Evolutionary conservation across 2,329 filamentous ascomycete genomes (phyloP).

Genomic region (Cladosporium sp.): DNA sequence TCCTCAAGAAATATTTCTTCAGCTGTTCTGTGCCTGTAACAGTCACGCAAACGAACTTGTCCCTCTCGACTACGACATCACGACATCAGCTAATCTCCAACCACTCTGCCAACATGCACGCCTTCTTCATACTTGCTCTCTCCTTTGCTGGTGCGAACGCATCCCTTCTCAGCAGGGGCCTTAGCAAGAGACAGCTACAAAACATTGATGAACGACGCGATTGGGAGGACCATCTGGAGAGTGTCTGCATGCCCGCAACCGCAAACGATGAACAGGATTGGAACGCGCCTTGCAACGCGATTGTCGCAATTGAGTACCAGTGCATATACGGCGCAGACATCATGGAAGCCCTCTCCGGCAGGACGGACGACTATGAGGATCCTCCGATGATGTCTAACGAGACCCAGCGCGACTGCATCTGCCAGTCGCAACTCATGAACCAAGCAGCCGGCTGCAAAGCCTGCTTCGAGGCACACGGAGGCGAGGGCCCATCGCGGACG

Average conservation of each 20-base stretch:
- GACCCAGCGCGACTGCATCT: constrained; percentile 25
- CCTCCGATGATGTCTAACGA: constrained; percentile 13
- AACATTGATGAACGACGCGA: not conserved
- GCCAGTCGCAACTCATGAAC: constrained; percentile 22
- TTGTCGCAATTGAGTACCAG: constrained; percentile 18
- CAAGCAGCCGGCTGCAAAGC: constrained; percentile 17
- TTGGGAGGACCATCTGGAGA: constrained; percentile 15
- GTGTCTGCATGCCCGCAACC: constrained; percentile 21
- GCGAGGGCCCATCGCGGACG: not conserved
- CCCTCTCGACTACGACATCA: no score
- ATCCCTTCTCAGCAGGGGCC: not conserved
- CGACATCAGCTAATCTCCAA: no score
- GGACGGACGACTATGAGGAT: not conserved
- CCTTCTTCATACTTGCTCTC: not conserved
- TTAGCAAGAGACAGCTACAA: not conserved
- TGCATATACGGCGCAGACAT: constrained; percentile 16
- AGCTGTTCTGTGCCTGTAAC: no score
- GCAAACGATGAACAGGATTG: constrained; percentile 17
- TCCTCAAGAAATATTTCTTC: no score
- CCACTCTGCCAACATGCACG: no score
- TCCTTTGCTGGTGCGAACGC: not conserved
- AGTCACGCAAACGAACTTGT: no score
- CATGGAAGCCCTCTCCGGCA: not conserved
- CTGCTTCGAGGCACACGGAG: constrained; percentile 22
- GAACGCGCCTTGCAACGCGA: constrained; percentile 23